A percentile compares a stretch with the other conserved stretches of the same genome.
Conservation (phyloP, 192 early-diverging fungal species). For the Endogone sp. region DNA sequence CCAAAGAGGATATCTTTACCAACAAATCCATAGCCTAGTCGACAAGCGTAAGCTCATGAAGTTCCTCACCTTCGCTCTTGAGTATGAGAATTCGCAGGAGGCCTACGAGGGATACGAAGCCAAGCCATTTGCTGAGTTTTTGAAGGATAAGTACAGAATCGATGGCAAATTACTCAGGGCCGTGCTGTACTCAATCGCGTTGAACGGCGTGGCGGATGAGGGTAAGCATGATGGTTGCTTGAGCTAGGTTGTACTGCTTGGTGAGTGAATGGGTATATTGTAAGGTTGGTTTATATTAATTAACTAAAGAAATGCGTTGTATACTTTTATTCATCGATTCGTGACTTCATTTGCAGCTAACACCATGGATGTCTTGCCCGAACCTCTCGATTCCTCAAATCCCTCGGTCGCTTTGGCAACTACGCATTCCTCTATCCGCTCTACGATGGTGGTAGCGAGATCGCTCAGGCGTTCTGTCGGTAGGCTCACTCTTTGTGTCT, state of each 20-base stretch:
- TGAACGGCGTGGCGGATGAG: slow-evolving; percentile 18
- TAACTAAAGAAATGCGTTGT: too few species aligned
- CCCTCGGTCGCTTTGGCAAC: slow-evolving; percentile 82
- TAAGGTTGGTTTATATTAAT: too few species aligned
- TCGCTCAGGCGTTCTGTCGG: slow-evolving; percentile 89
- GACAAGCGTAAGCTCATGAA: slow-evolving; percentile 93
- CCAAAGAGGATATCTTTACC: slow-evolving; percentile 91
- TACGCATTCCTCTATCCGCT: slow-evolving; percentile 77
- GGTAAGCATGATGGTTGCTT: background rate
- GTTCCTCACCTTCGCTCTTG: slow-evolving; percentile 65
- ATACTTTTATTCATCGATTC: too few species aligned
- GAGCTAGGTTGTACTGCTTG: background rate
- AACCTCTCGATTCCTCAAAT: slow-evolving; percentile 62
- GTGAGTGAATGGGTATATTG: too few species aligned
- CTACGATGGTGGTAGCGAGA: slow-evolving; percentile 87
- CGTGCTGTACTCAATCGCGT: slow-evolving; percentile 61
- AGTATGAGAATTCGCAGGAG: slow-evolving; percentile 36
- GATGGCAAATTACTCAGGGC: slow-evolving; percentile 57
- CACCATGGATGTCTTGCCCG: slow-evolving; percentile 56
- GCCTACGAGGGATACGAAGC: slow-evolving; percentile 34
- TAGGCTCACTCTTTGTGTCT: slow-evolving; percentile 15
- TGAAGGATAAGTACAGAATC: slow-evolving; percentile 54
- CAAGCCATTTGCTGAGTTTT: slow-evolving; percentile 37
- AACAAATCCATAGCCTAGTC: slow-evolving; percentile 60
- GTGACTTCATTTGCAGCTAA: too few species aligned